Conservation (phyloP, 2,329 filamentous ascomycete species). For the Sordariomycetes sp. region DNA sequence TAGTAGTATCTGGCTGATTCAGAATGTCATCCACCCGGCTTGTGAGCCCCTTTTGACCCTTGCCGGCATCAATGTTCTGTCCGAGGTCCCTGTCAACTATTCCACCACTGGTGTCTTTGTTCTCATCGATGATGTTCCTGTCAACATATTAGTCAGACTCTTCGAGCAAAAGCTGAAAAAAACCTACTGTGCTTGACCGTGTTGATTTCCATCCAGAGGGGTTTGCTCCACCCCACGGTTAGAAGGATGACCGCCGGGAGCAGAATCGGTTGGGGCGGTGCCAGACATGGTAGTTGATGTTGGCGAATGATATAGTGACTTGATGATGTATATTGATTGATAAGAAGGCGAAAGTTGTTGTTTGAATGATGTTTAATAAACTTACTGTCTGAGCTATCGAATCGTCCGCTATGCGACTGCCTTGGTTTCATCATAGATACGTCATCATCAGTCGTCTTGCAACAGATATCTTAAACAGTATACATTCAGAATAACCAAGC, state of each 20-base stretch:
- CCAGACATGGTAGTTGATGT: conserved; percentile 4
- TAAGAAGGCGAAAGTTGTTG: neutral
- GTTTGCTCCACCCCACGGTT: conserved; percentile 6
- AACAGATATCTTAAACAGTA: too few relatives aligned
- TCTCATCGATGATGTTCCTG: conserved; percentile 8
- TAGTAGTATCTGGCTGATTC: conserved; percentile 3
- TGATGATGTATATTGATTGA: neutral
- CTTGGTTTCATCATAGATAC: neutral
- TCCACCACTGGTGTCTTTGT: conserved; percentile 4
- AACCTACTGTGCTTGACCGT: conserved; percentile 6
- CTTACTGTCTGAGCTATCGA: too few relatives aligned
- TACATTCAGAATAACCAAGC: too few relatives aligned
- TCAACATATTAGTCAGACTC: neutral
- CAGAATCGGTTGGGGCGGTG: conserved; percentile 4
- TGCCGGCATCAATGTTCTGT: conserved; percentile 5
- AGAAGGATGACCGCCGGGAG: conserved; percentile 4
- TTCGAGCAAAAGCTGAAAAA: neutral
- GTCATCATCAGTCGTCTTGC: too few relatives aligned
- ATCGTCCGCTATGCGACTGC: neutral
- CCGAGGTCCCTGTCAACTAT: conserved; percentile 5
- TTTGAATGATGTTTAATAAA: neutral
- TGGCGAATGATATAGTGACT: neutral
- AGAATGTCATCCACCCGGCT: conserved; percentile 5
- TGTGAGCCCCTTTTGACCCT: conserved; percentile 2
- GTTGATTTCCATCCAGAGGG: conserved; percentile 3